These are phyloP conservation scores for Calycina herbarum DNA, from an alignment of 2,329 filamentous ascomycete species.

Conservation along the genomic window DNA sequence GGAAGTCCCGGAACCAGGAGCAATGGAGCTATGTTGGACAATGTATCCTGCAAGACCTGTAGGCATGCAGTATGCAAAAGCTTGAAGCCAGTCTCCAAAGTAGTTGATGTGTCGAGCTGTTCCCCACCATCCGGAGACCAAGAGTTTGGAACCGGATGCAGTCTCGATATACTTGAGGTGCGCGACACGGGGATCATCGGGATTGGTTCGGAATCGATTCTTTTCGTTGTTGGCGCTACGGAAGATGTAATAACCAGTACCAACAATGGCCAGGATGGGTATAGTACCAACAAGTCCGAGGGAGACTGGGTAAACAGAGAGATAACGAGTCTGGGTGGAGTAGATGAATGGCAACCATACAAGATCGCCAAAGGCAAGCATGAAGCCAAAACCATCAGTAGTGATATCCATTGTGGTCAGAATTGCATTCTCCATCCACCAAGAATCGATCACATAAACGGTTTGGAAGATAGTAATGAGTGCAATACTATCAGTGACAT, in stretches of 20 bases:
- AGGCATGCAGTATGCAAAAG: slow-evolving; percentile 86
- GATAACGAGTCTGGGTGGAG: slow-evolving; percentile 79
- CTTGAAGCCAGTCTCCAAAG: slow-evolving; percentile 90
- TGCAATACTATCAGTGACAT: slow-evolving; percentile 81
- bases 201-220: slow-evolving; percentile 88
- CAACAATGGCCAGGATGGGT: slow-evolving; percentile 66
- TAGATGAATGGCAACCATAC: slow-evolving; percentile 93
- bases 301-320: slow-evolving; percentile 77
- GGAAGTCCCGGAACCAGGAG: slow-evolving; percentile 51
- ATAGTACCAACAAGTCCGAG: slow-evolving; percentile 68
- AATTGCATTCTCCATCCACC: slow-evolving; percentile 85
- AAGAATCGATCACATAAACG: slow-evolving; percentile 80
- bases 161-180: slow-evolving; percentile 88
- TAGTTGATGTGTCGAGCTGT: slow-evolving; percentile 93
- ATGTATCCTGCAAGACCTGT: slow-evolving; percentile 82
- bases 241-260: slow-evolving; percentile 84
- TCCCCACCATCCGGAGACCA: slow-evolving; percentile 93
- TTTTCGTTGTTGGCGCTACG: slow-evolving; percentile 93
- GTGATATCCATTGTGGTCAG: slow-evolving; percentile 94
- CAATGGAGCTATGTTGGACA: slow-evolving; percentile 53
- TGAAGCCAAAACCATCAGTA: slow-evolving; percentile 90
- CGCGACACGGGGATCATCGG: slow-evolving; percentile 72
- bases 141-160: slow-evolving; percentile 73
- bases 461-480: slow-evolving; percentile 76
- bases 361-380: slow-evolving; percentile 90